Base-by-base conservation (phyloP, 352 stramenopile species). In the Phytophthora vignae region DNA sequence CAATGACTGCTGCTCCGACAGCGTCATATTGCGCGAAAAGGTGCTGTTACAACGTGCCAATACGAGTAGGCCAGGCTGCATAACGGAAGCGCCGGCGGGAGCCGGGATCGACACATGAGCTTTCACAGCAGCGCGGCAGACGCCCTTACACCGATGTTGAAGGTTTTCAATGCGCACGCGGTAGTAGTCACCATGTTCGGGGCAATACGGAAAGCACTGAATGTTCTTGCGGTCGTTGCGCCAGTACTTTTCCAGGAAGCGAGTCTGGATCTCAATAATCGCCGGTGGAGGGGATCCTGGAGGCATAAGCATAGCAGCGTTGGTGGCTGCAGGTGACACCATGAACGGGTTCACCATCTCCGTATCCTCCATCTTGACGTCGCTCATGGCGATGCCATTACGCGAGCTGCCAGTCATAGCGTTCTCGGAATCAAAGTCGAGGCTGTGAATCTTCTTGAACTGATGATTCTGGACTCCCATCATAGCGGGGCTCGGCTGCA, bases 181-280 rank as follows among this genome's bases (percentile, higher is more conserved):
- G 64, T 95, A 97, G 71, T 97, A 97, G 57, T 97, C 91, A 17
- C 91, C 91, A 42, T 96, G 90, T 42, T 97, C 90, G 7, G 89
- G 90, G 40, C 91, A 97, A 59, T 92, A 95, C 15, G 91, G 91
- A 70, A 97, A 97, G 64, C 91, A 97, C 70, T 97, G 91, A 44
- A 97, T 93, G 64, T 97, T 97, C 77, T 97, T 97, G 49, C 91
- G 89, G 56, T 97, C 91, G 64, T 97, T 97, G 62, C 91, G 89
- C 86, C 90, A 97, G 65, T 97, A 97, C 68, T 97, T 97, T 38
- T 93, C 84, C 31, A 96, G 62, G 76, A 97, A 97, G 9, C 68
- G 77, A 14, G 91, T 96, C 64, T 92, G 80, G 49, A 97, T 92
- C 27, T 90, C 77, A 15, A 96, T 90, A 6, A 83, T 71, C 1